These are phyloP conservation scores for Helianthus annuus DNA, from an alignment of 129 eudicot genomes.

Conservation along the genomic window DNA sequence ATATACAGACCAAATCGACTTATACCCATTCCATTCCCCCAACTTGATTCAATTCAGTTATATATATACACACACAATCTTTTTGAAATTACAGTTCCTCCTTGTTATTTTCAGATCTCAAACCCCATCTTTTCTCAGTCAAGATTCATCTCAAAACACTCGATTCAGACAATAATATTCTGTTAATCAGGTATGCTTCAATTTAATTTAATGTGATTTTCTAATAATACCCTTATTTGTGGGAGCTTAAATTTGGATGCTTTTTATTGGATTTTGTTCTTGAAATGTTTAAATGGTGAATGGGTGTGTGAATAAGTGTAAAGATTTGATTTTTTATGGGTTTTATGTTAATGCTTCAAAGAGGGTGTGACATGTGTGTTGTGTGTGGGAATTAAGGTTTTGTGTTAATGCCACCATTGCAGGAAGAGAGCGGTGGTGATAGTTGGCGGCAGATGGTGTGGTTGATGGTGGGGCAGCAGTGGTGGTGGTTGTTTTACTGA, in stretches of 20 bases:
- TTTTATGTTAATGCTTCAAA: slow-evolving; percentile 5
- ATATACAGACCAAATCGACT: slow-evolving; percentile 20
- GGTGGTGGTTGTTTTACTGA: too few species aligned
- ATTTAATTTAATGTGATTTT: neutral
- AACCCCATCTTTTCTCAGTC: slow-evolving; percentile 20
- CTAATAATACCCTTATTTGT: slow-evolving; percentile 18
- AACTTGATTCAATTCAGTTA: too few species aligned
- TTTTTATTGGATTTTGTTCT: slow-evolving; percentile 4
- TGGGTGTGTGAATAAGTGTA: slow-evolving; percentile 15
- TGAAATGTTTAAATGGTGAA: slow-evolving; percentile 26
- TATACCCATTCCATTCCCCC: too few species aligned
- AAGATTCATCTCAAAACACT: slow-evolving; percentile 13
- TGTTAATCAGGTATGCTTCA: slow-evolving; percentile 26
- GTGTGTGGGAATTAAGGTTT: slow-evolving; percentile 41
- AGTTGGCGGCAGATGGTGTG: too few species aligned
- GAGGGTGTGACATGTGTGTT: slow-evolving; percentile 18
- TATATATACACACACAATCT: slow-evolving; percentile 25
- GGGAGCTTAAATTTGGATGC: slow-evolving; percentile 17
- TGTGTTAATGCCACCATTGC: neutral
- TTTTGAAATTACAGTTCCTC: slow-evolving; percentile 20
- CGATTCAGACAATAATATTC: slow-evolving; percentile 17
- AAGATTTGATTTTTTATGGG: slow-evolving; percentile 36
- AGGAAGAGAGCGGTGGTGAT: too few species aligned
- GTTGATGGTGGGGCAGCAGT: too few species aligned
- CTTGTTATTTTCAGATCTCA: slow-evolving; percentile 32